phyloP scores from a whole-genome alignment of 2,329 filamentous ascomycete species.

The Cordyceps tenuipes region DNA sequence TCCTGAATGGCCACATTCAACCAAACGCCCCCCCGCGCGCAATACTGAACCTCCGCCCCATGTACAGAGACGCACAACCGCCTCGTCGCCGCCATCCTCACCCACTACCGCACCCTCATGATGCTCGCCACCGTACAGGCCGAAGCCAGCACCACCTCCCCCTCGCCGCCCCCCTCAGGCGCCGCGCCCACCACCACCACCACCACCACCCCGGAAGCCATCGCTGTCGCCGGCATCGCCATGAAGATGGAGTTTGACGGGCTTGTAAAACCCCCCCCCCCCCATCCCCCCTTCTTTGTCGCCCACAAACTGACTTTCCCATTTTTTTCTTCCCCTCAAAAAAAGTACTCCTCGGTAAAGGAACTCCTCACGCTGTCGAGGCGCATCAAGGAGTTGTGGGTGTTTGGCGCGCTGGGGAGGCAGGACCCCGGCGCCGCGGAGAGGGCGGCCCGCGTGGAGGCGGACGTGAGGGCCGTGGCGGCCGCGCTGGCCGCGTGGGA shows the following conservation, averaged over 20 bases:
- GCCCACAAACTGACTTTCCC: too few relatives aligned
- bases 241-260: slow-evolving; percentile 39
- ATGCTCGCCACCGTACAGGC: slow-evolving; percentile 36
- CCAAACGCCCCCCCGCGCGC: too few relatives aligned
- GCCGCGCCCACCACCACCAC: slow-evolving; percentile 27
- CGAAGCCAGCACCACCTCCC: slow-evolving; percentile 17
- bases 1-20: too few relatives aligned
- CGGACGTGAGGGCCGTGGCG: slow-evolving; percentile 27
- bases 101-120: slow-evolving; percentile 35
- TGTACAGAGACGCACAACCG: slow-evolving; percentile 35
- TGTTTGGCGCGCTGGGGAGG: slow-evolving; percentile 34
- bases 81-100: slow-evolving; percentile 36
- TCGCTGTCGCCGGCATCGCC: slow-evolving; percentile 34
- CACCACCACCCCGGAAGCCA: slow-evolving; percentile 30
- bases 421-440: slow-evolving; percentile 27
- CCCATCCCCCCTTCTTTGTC: too few relatives aligned
- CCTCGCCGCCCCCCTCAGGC: slow-evolving; percentile 15
- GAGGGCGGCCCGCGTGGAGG: slow-evolving; percentile 29
- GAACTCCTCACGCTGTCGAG: slow-evolving; percentile 36
- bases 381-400: slow-evolving; percentile 38
- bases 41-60: background rate
- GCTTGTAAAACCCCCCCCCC: slow-evolving; percentile 21
- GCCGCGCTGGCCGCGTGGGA: slow-evolving; percentile 29
- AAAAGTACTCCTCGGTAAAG: slow-evolving; percentile 36
- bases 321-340: too few relatives aligned